Evolutionary conservation across 2,329 filamentous ascomycete genomes (phyloP).

Genomic region (Paecilomyces sp.): DNA sequence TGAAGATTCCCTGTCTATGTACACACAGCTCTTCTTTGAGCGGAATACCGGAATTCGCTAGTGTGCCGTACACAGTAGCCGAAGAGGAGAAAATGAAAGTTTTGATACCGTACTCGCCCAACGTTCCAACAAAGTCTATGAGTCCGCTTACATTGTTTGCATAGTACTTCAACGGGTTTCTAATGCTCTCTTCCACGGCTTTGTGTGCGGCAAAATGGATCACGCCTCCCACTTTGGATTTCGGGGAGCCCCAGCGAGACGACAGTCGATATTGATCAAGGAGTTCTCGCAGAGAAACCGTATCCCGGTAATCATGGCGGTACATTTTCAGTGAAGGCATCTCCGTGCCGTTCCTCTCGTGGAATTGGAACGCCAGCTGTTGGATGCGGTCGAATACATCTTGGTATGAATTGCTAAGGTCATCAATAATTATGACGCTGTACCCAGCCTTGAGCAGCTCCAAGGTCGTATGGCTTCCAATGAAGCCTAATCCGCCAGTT

Average conservation of each 20-base stretch:
- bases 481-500: conserved; percentile 35
- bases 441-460: conserved; percentile 35
- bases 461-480: conserved; percentile 36
- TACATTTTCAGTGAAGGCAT: conserved; percentile 42
- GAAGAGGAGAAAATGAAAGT: conserved; percentile 63
- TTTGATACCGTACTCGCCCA: conserved; percentile 55
- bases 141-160: conserved; percentile 61
- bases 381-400: conserved; percentile 29
- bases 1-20: conserved; percentile 42
- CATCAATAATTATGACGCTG: conserved; percentile 36
- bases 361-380: conserved; percentile 25
- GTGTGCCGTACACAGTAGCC: conserved; percentile 58
- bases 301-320: conserved; percentile 43
- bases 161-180: conserved; percentile 56
- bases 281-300: conserved; percentile 33
- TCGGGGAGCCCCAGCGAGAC: conserved; percentile 25
- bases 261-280: conserved; percentile 35
- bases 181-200: conserved; percentile 58
- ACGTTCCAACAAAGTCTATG: conserved; percentile 50
- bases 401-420: conserved; percentile 33
- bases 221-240: conserved; percentile 53
- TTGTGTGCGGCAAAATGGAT: conserved; percentile 65
- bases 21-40: conserved; percentile 52
- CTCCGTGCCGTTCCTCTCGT: conserved; percentile 28
- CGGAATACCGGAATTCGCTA: conserved; percentile 44